Evolutionary conservation across 805 yeast genomes (phyloP).

Genomic region (Phaffomyces thermotolerans): DNA sequence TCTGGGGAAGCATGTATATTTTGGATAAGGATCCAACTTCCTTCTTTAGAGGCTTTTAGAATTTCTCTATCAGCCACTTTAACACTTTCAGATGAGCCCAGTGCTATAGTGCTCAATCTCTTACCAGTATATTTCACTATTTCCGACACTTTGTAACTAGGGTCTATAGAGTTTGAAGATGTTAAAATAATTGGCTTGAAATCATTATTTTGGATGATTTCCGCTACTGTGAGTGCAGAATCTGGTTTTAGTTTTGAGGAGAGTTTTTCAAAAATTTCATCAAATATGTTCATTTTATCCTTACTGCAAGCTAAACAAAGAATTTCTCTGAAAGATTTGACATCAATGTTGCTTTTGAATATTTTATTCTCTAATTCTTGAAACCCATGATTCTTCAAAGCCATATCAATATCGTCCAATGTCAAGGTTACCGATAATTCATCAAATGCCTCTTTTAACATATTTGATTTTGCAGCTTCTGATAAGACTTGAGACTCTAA

Average conservation of each 20-base stretch:
- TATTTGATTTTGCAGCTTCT: not conserved
- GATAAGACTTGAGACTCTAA: slow-evolving; percentile 1
- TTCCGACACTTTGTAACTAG: slow-evolving; percentile 44
- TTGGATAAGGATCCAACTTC: slow-evolving; percentile 71
- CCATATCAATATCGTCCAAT: not conserved
- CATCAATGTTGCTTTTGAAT: not conserved
- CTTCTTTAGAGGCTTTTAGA: slow-evolving; percentile 35
- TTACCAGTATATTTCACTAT: slow-evolving; percentile 29
- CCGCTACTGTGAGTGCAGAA: slow-evolving; percentile 21
- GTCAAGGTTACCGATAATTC: slow-evolving; percentile 5
- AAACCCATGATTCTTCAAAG: not conserved
- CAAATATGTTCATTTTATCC: not conserved
- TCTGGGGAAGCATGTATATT: slow-evolving; percentile 66
- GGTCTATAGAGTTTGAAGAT: slow-evolving; percentile 59
- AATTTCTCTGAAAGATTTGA: not conserved
- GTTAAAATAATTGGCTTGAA: slow-evolving; percentile 43
- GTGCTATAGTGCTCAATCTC: slow-evolving; percentile 41
- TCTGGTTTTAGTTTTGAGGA: not conserved
- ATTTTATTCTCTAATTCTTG: not conserved
- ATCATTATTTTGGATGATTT: slow-evolving; percentile 19
- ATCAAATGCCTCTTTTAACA: slow-evolving; percentile 9
- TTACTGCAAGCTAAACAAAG: not conserved
- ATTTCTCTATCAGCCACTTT: slow-evolving; percentile 51
- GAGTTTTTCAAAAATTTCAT: not conserved
- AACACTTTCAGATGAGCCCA: slow-evolving; percentile 70